Evolutionary conservation across 2,329 filamentous ascomycete species (phyloP), one percentile per base, ranked within the genome.

Genomic region (Lomentospora prolificans): DNA sequence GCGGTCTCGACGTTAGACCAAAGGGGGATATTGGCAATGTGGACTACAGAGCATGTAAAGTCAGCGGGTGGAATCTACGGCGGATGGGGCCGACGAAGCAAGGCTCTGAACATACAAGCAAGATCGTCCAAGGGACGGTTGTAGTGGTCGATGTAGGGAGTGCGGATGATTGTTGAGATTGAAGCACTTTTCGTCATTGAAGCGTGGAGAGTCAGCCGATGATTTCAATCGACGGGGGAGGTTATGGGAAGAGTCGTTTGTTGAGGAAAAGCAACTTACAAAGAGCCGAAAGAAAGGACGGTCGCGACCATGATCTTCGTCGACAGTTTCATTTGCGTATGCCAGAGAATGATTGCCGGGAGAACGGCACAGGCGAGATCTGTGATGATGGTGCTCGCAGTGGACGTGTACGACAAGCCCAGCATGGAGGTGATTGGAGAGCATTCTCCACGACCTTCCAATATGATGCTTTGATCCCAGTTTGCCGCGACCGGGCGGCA

Each of bases 321-420:
- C 8, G 57, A 57, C 2, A 57, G 55, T 56, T 64, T 62, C 64
- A 69, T 67, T 55, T 68, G 65, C 5, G 65, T 66, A 2, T 61
- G 63, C 63, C 65, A 69, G 3, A 70, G 57, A 14, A 70, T 62
- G 3, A 68, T 51, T 2, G 63, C 67, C 0, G 67, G 67, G 5
- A 70, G 58, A 1, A 69, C 57, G 0, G 64, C 64, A 7, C 64
- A 63, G 7, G 64, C 65, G 51, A 66, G 10, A 51, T 69, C 67
- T n/a, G 67, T 70, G 2, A 64, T 57, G 27, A 70, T 67, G 5
- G 66, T 66, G 4, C 62, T 62, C 14, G 61, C 64, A 2, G 67
- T 69, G 1, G 66, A 64, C 4, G 64, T 66, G 52, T 69, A 58
- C n/a, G 53, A 55, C 39, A 56, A 27, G 3, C 39, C 56, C 25